Conservation (phyloP, 2,329 filamentous ascomycete genomes). For the Penicillium sp. region DNA sequence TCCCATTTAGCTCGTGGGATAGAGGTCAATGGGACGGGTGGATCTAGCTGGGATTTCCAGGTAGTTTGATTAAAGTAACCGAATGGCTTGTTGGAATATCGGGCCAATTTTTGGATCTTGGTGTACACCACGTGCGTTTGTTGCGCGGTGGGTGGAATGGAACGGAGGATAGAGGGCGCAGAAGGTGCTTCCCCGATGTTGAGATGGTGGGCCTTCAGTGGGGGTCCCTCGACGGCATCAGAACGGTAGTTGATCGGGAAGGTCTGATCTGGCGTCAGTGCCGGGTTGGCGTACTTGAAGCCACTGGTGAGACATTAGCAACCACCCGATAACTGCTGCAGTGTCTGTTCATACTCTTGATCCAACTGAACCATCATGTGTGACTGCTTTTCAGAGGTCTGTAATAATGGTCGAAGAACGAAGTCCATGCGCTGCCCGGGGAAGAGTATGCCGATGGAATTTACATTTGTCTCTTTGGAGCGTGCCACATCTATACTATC, state of each 20-base stretch:
- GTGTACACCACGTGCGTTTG: constrained; percentile 49
- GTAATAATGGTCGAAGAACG: constrained; percentile 28
- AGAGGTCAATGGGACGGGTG: constrained; percentile 34
- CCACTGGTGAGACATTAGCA: constrained; percentile 27
- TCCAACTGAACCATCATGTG: constrained; percentile 38
- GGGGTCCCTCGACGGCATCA: neutral
- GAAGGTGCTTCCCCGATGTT: constrained; percentile 31
- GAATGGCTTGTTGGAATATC: constrained; percentile 44
- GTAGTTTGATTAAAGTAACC: constrained; percentile 52
- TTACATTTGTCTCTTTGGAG: constrained; percentile 18
- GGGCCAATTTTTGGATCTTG: constrained; percentile 47
- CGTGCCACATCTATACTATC: constrained; percentile 41
- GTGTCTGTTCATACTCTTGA: constrained; percentile 31
- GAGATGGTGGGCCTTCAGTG: constrained; percentile 15
- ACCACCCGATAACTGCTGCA: neutral
- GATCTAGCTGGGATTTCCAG: constrained; percentile 43
- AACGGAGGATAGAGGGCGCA: constrained; percentile 27
- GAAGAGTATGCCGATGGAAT: constrained; percentile 44
- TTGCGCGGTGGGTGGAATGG: constrained; percentile 33
- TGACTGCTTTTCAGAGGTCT: constrained; percentile 11
- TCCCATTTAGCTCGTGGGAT: constrained; percentile 44
- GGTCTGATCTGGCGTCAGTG: constrained; percentile 40
- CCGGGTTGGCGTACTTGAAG: constrained; percentile 49
- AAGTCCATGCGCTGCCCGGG: constrained; percentile 50
- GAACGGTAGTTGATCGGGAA: constrained; percentile 32